Base-by-base conservation (phyloP, 441 rosid species). In the Brassica hybrid region DNA sequence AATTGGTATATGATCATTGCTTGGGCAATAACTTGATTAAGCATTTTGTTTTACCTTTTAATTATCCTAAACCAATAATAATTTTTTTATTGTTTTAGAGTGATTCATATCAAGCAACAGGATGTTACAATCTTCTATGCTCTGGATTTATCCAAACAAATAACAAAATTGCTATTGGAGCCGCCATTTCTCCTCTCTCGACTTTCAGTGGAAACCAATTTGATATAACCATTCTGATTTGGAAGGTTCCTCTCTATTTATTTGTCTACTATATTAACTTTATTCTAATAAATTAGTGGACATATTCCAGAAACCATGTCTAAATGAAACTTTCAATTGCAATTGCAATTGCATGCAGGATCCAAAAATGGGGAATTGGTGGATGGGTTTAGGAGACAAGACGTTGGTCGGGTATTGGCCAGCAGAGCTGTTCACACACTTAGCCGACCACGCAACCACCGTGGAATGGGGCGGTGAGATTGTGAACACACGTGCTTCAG, bases 391-490 rank as follows among this genome's bases (percentile, higher is more conserved):
- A 59, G 95, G 92, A 0, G 92, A 87, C 74, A 82, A 80, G 70
- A 86, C 85, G 5, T 76, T 88, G 6, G 88, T 90, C 0, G 95
- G 95, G 21, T 90, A 90, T 69, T 88, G 95, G 95, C 95, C 95
- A 41, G 86, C 90, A 5, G 93, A 87, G 82, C 83, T 90, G 23
- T 90, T 90, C 76, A 88, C 93, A 0, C 95, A 88, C 82, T 73
- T 90, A 21, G 85, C 89, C 0, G 91, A 87, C 82, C 95, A 84
- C 14, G 93, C 95, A 12, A 87, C 90, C 11, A 87, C 89, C 80
- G 90, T 90, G 67, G 91, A 88, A 74, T 90, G 92, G 92, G 92
- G 94, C 0, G 91, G 92, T 6, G 94, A 90, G 71, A 90, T 90
- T 8, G 92, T 90, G 65, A 90, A 90, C 83, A 79, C 92, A 6